These are phyloP conservation scores for Waitea zeae DNA, from an alignment of 1,284 basidiomycete genomes.

Conservation along the genomic window DNA sequence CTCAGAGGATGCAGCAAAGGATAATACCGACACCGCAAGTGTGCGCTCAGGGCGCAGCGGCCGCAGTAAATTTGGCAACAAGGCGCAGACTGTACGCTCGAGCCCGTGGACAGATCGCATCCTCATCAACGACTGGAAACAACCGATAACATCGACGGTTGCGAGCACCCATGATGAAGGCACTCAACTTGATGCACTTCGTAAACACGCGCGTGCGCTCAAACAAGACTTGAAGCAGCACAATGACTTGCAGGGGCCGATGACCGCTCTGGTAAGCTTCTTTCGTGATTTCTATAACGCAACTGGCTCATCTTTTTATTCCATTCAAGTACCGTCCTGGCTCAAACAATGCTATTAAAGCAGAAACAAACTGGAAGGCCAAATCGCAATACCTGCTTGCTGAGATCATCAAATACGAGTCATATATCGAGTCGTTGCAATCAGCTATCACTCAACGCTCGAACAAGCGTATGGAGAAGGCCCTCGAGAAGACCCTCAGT, in stretches of 20 bases:
- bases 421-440: constrained; percentile 84
- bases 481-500: constrained; percentile 60
- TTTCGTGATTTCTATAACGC: constrained; percentile 3
- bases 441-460: constrained; percentile 65
- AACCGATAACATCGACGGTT: constrained; percentile 69
- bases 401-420: constrained; percentile 91
- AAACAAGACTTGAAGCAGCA: constrained; percentile 72
- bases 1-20: constrained; percentile 27
- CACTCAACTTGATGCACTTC: constrained; percentile 72
- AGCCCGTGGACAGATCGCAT: constrained; percentile 63
- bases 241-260: constrained; percentile 71
- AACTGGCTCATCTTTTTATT: constrained; percentile 4
- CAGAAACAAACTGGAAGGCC: constrained; percentile 83
- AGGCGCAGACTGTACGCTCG: constrained; percentile 40
- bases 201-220: constrained; percentile 61
- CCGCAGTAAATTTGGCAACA: constrained; percentile 49
- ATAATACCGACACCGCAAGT: constrained; percentile 39
- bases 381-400: constrained; percentile 78
- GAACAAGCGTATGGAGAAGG: constrained; percentile 77
- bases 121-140: constrained; percentile 90
- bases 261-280: constrained; percentile 58
- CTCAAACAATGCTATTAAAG: constrained; percentile 59
- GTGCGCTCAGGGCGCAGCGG: constrained; percentile 51
- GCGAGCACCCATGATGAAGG: constrained; percentile 85
- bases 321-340: constrained; percentile 58